These are phyloP conservation scores for Neonectria neomacrospora DNA, from an alignment of 2,329 filamentous ascomycete species.

Conservation along the genomic window DNA sequence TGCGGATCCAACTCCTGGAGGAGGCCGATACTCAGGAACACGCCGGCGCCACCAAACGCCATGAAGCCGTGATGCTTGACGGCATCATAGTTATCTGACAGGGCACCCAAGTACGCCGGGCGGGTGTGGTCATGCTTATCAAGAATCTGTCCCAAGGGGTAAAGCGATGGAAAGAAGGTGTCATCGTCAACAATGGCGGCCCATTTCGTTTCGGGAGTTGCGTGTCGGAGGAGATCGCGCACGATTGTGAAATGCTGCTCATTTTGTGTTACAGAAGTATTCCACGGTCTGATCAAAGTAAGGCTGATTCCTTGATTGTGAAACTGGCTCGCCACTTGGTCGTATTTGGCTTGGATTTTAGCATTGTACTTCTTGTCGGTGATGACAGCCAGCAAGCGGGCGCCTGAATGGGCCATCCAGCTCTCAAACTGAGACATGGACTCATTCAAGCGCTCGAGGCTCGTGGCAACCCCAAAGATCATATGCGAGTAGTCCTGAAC, in stretches of 20 bases:
- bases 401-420: conserved; percentile 64
- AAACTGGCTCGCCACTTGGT: conserved; percentile 44
- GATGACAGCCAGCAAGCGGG: conserved; percentile 63
- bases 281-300: conserved; percentile 48
- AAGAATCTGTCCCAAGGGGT: conserved; percentile 60
- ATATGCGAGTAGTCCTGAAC: conserved; percentile 59
- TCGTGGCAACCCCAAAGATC: conserved; percentile 68
- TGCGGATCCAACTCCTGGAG: conserved; percentile 58
- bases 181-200: conserved; percentile 70
- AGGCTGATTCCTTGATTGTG: conserved; percentile 48
- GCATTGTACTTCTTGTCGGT: conserved; percentile 59
- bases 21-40: conserved; percentile 67
- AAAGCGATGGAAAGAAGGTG: conserved; percentile 69
- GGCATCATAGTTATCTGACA: conserved; percentile 66
- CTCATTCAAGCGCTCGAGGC: conserved; percentile 59
- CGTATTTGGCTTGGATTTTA: conserved; percentile 42
- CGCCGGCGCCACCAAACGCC: conserved; percentile 70
- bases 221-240: conserved; percentile 58
- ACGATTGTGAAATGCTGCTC: conserved; percentile 69
- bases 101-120: conserved; percentile 64
- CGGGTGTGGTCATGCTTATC: conserved; percentile 58
- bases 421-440: conserved; percentile 64
- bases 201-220: conserved; percentile 61
- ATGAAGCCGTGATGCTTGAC: conserved; percentile 66
- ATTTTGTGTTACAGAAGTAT: conserved; percentile 54